These are phyloP conservation scores for Venturia asperata DNA, from an alignment of 2,329 filamentous ascomycete genomes.

Conservation along the genomic window DNA sequence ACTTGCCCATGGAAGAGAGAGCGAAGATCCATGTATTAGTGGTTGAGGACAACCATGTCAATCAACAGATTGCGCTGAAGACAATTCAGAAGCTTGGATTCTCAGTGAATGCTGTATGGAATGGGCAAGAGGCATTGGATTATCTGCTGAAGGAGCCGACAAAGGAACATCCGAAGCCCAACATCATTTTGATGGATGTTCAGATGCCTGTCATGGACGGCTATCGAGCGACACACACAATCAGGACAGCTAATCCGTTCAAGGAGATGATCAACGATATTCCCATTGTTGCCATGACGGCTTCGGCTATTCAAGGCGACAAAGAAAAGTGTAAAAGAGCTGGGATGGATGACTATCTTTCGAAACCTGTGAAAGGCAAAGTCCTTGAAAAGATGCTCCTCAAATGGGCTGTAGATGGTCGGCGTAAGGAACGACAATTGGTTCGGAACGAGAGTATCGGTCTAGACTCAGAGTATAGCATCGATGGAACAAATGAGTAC, in stretches of 20 bases:
- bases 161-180: slow-evolving; percentile 49
- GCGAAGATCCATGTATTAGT: slow-evolving; percentile 62
- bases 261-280: slow-evolving; percentile 51
- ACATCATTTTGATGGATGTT: slow-evolving; percentile 73
- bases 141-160: slow-evolving; percentile 54
- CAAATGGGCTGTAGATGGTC: slow-evolving; percentile 53
- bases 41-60: slow-evolving; percentile 61
- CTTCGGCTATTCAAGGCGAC: slow-evolving; percentile 70
- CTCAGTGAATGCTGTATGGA: slow-evolving; percentile 16
- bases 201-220: slow-evolving; percentile 73
- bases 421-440: slow-evolving; percentile 31
- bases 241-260: slow-evolving; percentile 62
- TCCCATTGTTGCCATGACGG: slow-evolving; percentile 76
- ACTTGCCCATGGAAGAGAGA: slow-evolving; percentile 51
- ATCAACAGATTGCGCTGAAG: slow-evolving; percentile 18
- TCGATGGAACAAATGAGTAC: slow-evolving; percentile 3
- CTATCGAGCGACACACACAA: slow-evolving; percentile 66
- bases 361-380: slow-evolving; percentile 65
- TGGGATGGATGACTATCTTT: slow-evolving; percentile 70
- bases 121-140: slow-evolving; percentile 56
- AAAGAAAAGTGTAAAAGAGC: slow-evolving; percentile 64
- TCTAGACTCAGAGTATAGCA: slow-evolving; percentile 15
- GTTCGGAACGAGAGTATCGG: slow-evolving; percentile 17
- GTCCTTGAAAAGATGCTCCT: slow-evolving; percentile 64
- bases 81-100: slow-evolving; percentile 19